Base-by-base conservation (phyloP, 352 stramenopile genomes). In the Labyrinthula sp. region DNA sequence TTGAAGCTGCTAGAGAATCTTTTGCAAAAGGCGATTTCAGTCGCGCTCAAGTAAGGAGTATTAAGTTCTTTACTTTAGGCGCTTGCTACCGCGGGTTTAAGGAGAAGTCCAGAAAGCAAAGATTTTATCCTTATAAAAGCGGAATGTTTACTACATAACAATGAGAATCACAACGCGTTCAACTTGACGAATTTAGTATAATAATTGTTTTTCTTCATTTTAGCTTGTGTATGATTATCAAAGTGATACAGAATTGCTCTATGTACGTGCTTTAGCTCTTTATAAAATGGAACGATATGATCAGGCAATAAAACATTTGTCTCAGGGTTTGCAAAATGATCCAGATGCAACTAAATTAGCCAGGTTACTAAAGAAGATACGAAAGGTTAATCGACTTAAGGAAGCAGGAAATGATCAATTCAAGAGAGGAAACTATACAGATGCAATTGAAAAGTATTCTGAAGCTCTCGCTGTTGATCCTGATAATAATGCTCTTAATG, bases 271-370 rank as follows among this genome's bases (percentile, higher is more conserved):
- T 8, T 64, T 68, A 20, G 88, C 75, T 52, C 60, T 93, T 38
- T 89, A 90, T 56, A 79, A 68, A 52, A 77, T 88, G 62, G 81
- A 80, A 29, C 79, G 90, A 56, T 77, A 92, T 48, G 64, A 79
- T 3, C 83, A 74, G 60, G 74, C 77, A 43, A 78, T 91, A 48
- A 85, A 84, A 50, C 80, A 92, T 67, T 64, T 91, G 49, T 71
- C 85, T 47, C 71, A 86, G 58, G 75, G 75, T 9, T 61, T 91
- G 39, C 66, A 71, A 21, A 77, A 67, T 23, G 77, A 91, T 50
- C 79, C 77, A 21, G 79, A 91, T 57, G 85, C 88, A 56, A 67
- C 57, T 47, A 72, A 73, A 54, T 76, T 69, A 33, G 75, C 77
- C 64, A 75, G 73, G 46, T 67, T 80, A 54, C 79, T 87, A 48